Base-by-base conservation (phyloP, 768 basidiomycete species). In the Austroboletus eburneus region DNA sequence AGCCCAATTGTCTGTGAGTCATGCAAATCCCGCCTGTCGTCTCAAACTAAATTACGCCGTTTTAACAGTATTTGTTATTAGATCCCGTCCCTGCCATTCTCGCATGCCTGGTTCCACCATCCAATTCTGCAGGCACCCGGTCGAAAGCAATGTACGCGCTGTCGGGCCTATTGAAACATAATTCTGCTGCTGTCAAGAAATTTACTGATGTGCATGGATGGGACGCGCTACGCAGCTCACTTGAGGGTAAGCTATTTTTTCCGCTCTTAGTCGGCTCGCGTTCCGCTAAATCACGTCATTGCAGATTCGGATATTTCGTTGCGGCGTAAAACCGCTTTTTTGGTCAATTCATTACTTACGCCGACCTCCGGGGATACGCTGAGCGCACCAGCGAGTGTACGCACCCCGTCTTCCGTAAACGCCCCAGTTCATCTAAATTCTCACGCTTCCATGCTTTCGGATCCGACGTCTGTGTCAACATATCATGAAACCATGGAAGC, bases 111-210 rank as follows among this genome's bases (percentile, higher is more conserved):
- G 67, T 72, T 0, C 74, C 83, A 0, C 70, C 77, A 8, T 68
- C 67, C 8, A 72, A 72, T 12, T 75, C 85, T 0, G 54, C 79
- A 2, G 69, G 76, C 37, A 74, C 75, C 9, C 77, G 88, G 17
- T 78, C 86, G n/a, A 90, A 91, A 65, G 90, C 85, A 1, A 74
- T 93, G 27, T 95, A 95, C 62, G 68, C 83, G 0, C 69, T 94
- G 9, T 92, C 89, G 0, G 87, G 87, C 1, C 58, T 87, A 0
- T 64, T 93, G 42, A 91, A 87, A 62, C 89, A 92, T 64, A 87
- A 83, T 45, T 74, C 76, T 4, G 70, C 78, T 3, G 89, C 89
- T 0, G 79, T 92, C 2, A 52, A 61, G 30, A 66, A 67, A 9
- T 70, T 93, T 27, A 69, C 69, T 1, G 66, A 71, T 6, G 56